Percentiles rank a stretch among this genome's conserved stretches.
These are phyloP conservation scores for Ceratocystis eucalypticola DNA, from an alignment of 2,329 filamentous ascomycete genomes.

Conservation along the genomic window DNA sequence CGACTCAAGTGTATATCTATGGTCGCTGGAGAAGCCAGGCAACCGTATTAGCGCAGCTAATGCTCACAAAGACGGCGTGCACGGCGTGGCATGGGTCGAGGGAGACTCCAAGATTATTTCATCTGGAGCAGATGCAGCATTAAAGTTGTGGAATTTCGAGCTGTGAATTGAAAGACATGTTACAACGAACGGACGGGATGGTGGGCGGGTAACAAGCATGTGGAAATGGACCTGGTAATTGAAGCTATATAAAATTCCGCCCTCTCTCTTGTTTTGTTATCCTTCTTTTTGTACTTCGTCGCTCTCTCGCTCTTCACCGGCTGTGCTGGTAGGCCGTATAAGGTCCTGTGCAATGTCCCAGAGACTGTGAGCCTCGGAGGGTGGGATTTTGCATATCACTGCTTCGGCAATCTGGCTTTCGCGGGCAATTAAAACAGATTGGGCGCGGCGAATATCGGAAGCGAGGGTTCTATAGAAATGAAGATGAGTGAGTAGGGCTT, in stretches of 20 bases:
- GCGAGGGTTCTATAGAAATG: background rate
- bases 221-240: background rate
- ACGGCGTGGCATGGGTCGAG: conserved; percentile 68
- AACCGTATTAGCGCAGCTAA: conserved; percentile 73
- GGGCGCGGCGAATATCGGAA: conserved; percentile 5
- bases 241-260: background rate
- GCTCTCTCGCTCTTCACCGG: background rate
- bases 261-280: background rate
- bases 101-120: conserved; percentile 55
- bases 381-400: background rate
- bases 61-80: conserved; percentile 92
- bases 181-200: background rate
- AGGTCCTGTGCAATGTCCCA: conserved; percentile 5
- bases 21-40: conserved; percentile 74
- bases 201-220: background rate
- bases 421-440: background rate
- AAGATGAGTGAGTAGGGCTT: background rate
- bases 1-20: conserved; percentile 86
- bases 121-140: conserved; percentile 71
- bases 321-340: background rate
- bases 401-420: background rate
- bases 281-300: background rate
- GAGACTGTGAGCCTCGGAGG: background rate
- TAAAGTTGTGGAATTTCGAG: conserved; percentile 65
- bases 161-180: conserved; percentile 3